Conservation (phyloP, 2,329 filamentous ascomycete genomes). For the Fusarium fujikuroi region DNA sequence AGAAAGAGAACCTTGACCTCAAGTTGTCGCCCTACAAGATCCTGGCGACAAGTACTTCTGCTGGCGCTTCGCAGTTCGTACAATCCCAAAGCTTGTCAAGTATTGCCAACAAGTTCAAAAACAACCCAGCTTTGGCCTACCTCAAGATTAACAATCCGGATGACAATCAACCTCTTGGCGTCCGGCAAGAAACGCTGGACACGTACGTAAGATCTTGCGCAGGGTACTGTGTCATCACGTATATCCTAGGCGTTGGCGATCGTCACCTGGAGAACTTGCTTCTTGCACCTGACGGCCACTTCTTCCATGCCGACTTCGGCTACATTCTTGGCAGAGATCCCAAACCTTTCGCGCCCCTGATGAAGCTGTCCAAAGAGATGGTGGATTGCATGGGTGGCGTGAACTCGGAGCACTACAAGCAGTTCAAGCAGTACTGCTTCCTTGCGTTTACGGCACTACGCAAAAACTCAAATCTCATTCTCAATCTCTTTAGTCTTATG, state of each 20-base stretch:
- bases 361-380: slow-evolving; percentile 99
- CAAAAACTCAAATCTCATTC: slow-evolving; percentile 88
- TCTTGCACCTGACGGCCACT: slow-evolving; percentile 88
- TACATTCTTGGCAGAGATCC: slow-evolving; percentile 97
- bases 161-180: slow-evolving; percentile 79
- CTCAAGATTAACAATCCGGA: slow-evolving; percentile 92
- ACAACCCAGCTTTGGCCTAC: slow-evolving; percentile 80
- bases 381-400: slow-evolving; percentile 97
- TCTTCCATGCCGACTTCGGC: slow-evolving; percentile 98
- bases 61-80: slow-evolving; percentile 93
- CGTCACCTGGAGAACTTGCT: slow-evolving; percentile 96
- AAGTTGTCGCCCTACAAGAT: slow-evolving; percentile 97
- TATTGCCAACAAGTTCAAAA: slow-evolving; percentile 84
- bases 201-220: slow-evolving; percentile 96
- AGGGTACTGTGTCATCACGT: slow-evolving; percentile 98
- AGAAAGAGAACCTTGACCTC: slow-evolving; percentile 95
- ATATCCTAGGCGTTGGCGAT: slow-evolving; percentile 95
- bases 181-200: slow-evolving; percentile 92
- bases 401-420: slow-evolving; percentile 80
- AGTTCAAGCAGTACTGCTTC: slow-evolving; percentile 96
- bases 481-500: slow-evolving; percentile 97
- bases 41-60: slow-evolving; percentile 87
- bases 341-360: slow-evolving; percentile 95
- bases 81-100: slow-evolving; percentile 85
- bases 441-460: slow-evolving; percentile 91